Conservation (phyloP, 2,329 filamentous ascomycete genomes). For the Westerdykella ornata region DNA sequence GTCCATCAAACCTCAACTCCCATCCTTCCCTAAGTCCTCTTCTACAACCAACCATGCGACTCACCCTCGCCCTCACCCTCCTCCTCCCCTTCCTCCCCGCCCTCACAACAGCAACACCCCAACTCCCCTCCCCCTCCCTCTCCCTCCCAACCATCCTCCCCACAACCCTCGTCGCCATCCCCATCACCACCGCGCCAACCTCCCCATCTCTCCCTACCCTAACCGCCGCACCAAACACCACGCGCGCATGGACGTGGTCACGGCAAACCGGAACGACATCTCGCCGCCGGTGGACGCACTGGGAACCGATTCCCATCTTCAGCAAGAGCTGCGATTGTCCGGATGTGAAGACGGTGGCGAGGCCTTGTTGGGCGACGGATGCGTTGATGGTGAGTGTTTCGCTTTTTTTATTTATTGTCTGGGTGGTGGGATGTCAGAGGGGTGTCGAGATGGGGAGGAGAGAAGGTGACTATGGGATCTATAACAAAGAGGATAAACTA, state of each 20-base stretch:
- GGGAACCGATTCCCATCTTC: slow-evolving; percentile 49
- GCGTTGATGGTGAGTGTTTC: slow-evolving; percentile 18
- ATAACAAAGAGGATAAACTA: too few relatives aligned
- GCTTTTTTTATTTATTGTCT: too few relatives aligned
- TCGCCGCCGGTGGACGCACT: slow-evolving; percentile 48
- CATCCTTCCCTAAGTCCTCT: not conserved
- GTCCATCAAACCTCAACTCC: not conserved
- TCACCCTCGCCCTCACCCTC: slow-evolving; percentile 5
- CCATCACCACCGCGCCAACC: slow-evolving; percentile 2
- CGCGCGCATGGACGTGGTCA: too few relatives aligned
- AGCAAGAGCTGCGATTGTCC: slow-evolving; percentile 44
- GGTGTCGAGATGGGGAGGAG: too few relatives aligned
- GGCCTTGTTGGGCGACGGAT: slow-evolving; percentile 29
- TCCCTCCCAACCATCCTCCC: slow-evolving; percentile 8
- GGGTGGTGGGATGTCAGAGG: not conserved
- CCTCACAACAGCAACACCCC: slow-evolving; percentile 7
- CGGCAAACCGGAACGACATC: slow-evolving; percentile 2
- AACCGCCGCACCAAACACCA: too few relatives aligned
- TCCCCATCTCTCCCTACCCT: too few relatives aligned
- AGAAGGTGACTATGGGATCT: too few relatives aligned
- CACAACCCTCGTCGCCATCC: slow-evolving; percentile 2
- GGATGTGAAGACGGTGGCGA: slow-evolving; percentile 14
- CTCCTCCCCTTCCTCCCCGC: not conserved
- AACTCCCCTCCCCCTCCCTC: slow-evolving; percentile 7
- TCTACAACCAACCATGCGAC: slow-evolving; percentile 9